A percentile compares a stretch with the other conserved stretches of the same genome.
phyloP scores from a whole-genome alignment of 2,329 filamentous ascomycete genomes.

The Lithohypha guttulata region DNA sequence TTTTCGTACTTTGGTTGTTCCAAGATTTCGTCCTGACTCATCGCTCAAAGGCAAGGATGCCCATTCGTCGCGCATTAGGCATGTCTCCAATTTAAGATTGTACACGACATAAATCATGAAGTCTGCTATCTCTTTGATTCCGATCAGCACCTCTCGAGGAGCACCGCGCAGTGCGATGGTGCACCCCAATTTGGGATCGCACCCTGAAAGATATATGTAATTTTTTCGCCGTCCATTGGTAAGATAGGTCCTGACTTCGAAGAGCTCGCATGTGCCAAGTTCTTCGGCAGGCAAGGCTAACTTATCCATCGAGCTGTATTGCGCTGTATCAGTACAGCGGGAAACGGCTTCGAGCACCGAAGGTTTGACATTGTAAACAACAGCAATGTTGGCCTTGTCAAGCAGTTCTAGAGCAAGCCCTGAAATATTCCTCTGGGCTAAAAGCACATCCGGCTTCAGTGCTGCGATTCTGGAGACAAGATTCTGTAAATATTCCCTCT shows the following conservation, averaged over 20 bases:
- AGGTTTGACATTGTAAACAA: constrained; percentile 92
- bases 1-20: background rate
- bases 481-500: constrained; percentile 84
- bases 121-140: constrained; percentile 86
- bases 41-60: constrained; percentile 61
- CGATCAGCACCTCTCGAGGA: constrained; percentile 57
- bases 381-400: constrained; percentile 78
- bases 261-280: constrained; percentile 70
- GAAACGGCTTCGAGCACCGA: constrained; percentile 93
- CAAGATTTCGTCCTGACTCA: constrained; percentile 1
- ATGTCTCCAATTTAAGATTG: constrained; percentile 91
- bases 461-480: constrained; percentile 85
- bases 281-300: constrained; percentile 64
- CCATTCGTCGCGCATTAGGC: constrained; percentile 84
- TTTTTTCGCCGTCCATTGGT: constrained; percentile 79
- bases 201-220: constrained; percentile 90
- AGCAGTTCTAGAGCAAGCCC: constrained; percentile 82
- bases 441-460: constrained; percentile 68
- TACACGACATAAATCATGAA: constrained; percentile 99
- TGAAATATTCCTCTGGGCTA: constrained; percentile 89
- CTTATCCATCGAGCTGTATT: constrained; percentile 93
- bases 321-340: constrained; percentile 78
- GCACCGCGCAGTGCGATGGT: constrained; percentile 86
- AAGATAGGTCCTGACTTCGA: constrained; percentile 93
- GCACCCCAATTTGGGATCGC: constrained; percentile 78